Percentiles rank a stretch among this genome's conserved stretches.
Evolutionary conservation across 2,329 filamentous ascomycete species (phyloP).

Genomic region (Cladosporium sp.): DNA sequence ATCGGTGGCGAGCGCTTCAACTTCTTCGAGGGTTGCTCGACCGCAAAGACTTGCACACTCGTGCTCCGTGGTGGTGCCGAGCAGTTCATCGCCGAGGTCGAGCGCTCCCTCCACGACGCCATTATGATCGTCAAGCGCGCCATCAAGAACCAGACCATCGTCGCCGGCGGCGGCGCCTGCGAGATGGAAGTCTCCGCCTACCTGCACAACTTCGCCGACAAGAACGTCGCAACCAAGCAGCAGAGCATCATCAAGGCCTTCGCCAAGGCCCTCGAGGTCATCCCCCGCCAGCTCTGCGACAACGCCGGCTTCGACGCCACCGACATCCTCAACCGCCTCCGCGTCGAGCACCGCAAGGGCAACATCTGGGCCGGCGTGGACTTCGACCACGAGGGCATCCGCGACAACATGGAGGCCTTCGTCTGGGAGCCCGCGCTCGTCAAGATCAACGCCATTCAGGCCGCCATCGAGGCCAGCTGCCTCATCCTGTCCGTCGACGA

Average conservation of each 20-base stretch:
- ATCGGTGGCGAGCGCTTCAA: constrained; percentile 98
- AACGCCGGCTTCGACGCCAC: constrained; percentile 98
- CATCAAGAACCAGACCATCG: constrained; percentile 88
- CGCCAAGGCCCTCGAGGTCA: constrained; percentile 92
- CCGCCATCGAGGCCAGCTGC: constrained; percentile 90
- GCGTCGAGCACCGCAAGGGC: constrained; percentile 92
- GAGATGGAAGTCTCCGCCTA: constrained; percentile 98
- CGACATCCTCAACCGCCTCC: constrained; percentile 91
- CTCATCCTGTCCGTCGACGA: constrained; percentile 95
- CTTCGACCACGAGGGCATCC: constrained; percentile 83
- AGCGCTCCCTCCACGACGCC: constrained; percentile 94
- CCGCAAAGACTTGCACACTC: constrained; percentile 93
- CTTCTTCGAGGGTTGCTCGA: constrained; percentile 93
- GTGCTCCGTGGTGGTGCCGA: constrained; percentile 93
- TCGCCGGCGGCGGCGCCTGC: constrained; percentile 85
- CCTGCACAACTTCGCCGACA: constrained; percentile 86
- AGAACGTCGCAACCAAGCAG: constrained; percentile 89
- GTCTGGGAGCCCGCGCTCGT: constrained; percentile 96
- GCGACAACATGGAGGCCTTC: constrained; percentile 90
- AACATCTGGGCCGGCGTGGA: constrained; percentile 94
- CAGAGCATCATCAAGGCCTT: constrained; percentile 97
- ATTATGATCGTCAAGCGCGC: constrained; percentile 99
- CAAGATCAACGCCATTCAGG: constrained; percentile 95
- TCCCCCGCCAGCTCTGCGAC: constrained; percentile 94
- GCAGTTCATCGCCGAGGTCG: constrained; percentile 98